Evolutionary conservation across 768 basidiomycete species (phyloP), one percentile per base, ranked within the genome.

Genomic region (Termitomyces eurrhizus): DNA sequence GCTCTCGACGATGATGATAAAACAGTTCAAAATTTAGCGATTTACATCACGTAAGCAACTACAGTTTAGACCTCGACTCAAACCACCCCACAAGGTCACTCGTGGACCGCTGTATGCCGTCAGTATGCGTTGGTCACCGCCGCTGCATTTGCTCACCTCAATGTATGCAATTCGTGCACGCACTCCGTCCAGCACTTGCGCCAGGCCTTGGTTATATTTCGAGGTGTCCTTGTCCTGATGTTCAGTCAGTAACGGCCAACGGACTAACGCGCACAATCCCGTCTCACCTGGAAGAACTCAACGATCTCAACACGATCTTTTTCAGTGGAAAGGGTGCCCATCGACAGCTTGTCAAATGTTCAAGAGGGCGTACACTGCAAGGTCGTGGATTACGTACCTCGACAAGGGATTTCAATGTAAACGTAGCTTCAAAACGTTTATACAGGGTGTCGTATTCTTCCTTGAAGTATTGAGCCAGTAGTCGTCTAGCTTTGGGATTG

Each of bases 401-500:
- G 53, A 90, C 70, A 42, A 90, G 69, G 46, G 72, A 65, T 26
- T 78, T 77, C 58, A 91, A 73, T 0, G 80, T 79, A 72, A 83
- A 87, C 70, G 86, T 90, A 62, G 85, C 86, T 67, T 83, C 86
- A 70, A 89, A 90, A 44, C 87, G 82, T 68, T 87, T 84, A 69
- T 80, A 79, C 41, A 92, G 72, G 84, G 62, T 65, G 57, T 86
- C 80, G 69, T 87, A 93, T 67, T 92, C 82, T 42, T 85, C 78
- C 75, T 84, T 82, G 75, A 92, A 85, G 72, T 86, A 90, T 45
- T 81, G 69, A 3, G 80, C 80, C 57, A 88, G 70, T 55, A 75
- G 69, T 55, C 86, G 77, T 49, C 87, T 78, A 8, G 85, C 78
- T 58, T 74, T 72, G 57, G 75, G 69, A 75, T 95, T 95, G 48